Conservation (phyloP, 176 grass and related monocot genomes). For the Juncus effusus region DNA sequence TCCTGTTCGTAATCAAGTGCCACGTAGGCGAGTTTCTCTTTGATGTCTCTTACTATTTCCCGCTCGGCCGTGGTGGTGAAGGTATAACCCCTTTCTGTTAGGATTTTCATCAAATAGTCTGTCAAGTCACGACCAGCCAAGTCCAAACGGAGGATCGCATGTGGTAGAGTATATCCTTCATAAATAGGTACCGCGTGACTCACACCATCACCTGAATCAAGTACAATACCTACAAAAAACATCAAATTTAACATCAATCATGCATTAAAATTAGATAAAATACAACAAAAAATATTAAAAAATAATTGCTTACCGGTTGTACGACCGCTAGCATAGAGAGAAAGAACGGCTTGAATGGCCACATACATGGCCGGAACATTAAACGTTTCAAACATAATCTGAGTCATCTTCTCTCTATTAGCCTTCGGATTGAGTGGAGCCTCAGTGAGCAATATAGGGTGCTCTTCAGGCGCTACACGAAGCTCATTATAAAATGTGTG, state of each 20-base stretch:
- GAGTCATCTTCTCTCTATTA: constrained; percentile 92
- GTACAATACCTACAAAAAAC: constrained; percentile 57
- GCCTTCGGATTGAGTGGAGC: constrained; percentile 85
- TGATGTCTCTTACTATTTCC: constrained; percentile 90
- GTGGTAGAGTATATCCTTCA: constrained; percentile 69
- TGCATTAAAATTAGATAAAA: not conserved
- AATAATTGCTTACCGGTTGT: constrained; percentile 54
- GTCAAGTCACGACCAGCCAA: constrained; percentile 84
- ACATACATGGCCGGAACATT: constrained; percentile 79
- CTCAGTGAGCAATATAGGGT: constrained; percentile 65
- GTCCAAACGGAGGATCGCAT: constrained; percentile 75
- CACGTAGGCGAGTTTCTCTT: constrained; percentile 87
- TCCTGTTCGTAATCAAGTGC: constrained; percentile 76
- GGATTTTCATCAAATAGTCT: constrained; percentile 80
- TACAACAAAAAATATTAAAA: not conserved
- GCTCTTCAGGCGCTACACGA: constrained; percentile 79
- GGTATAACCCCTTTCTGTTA: constrained; percentile 80
- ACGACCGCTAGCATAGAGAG: constrained; percentile 68
- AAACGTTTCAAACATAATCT: constrained; percentile 93
- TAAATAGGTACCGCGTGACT: constrained; percentile 90
- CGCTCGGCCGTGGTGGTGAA: constrained; percentile 83
- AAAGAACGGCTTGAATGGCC: constrained; percentile 83
- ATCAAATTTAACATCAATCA: not conserved
- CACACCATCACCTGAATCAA: constrained; percentile 84
- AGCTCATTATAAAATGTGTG: constrained; percentile 92